These are phyloP conservation scores for Gaertneriomyces sp. DNA, from an alignment of 192 early-diverging fungal species.

Conservation along the genomic window DNA sequence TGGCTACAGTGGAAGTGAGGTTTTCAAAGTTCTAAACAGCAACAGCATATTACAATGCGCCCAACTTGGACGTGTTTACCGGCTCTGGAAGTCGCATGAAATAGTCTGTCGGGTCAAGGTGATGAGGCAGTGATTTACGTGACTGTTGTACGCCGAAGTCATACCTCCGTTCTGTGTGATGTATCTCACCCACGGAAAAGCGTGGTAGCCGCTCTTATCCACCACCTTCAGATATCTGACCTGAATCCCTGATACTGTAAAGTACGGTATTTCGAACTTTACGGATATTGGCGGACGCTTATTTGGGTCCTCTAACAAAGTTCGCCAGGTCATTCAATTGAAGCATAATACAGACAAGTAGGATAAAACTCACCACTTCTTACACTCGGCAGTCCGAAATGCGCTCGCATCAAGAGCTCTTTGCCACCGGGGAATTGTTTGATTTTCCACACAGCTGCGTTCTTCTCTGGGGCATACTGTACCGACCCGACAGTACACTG, in stretches of 20 bases:
- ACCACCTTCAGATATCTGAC: constrained; percentile 97
- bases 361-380: constrained; percentile 72
- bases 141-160: no score
- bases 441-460: constrained; percentile 95
- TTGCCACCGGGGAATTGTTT: constrained; percentile 98
- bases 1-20: no score
- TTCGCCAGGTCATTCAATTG: no score
- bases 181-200: constrained; percentile 98
- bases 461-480: constrained; percentile 89
- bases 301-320: constrained; percentile 79
- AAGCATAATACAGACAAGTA: constrained; percentile 52
- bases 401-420: constrained; percentile 83
- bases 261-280: constrained; percentile 76
- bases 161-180: constrained; percentile 71
- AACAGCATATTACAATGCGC: constrained; percentile 14
- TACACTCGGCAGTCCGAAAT: constrained; percentile 39
- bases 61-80: constrained; percentile 65
- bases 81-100: constrained; percentile 89
- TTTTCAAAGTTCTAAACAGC: no score
- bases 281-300: constrained; percentile 88
- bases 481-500: constrained; percentile 82
- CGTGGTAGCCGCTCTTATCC: constrained; percentile 94
- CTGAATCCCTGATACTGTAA: constrained; percentile 87
- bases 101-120: constrained; percentile 78
- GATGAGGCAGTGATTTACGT: no score